Percentiles rank a stretch among this genome's conserved stretches.
These are phyloP conservation scores for Ogataea glucozyma DNA, from an alignment of 805 yeast species.

Conservation along the genomic window DNA sequence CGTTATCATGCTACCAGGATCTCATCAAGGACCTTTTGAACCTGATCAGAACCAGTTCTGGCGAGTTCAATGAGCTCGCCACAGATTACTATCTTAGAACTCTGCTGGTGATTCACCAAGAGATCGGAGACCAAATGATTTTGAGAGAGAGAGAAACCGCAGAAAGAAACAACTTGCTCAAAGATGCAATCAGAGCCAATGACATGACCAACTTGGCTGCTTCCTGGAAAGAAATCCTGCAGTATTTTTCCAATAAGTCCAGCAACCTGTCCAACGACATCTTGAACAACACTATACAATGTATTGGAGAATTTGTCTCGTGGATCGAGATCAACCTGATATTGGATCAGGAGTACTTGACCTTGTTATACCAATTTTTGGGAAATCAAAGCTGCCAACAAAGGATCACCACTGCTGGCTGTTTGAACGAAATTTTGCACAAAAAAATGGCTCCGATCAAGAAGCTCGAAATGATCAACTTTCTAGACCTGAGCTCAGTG, in stretches of 20 bases:
- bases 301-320: slow-evolving; percentile 82
- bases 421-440: slow-evolving; percentile 53
- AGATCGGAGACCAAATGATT: slow-evolving; percentile 90
- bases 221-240: slow-evolving; percentile 66
- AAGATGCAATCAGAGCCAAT: slow-evolving; percentile 76
- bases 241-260: slow-evolving; percentile 33
- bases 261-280: slow-evolving; percentile 42
- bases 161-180: slow-evolving; percentile 68
- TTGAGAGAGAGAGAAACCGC: slow-evolving; percentile 61
- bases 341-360: slow-evolving; percentile 58
- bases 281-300: slow-evolving; percentile 56
- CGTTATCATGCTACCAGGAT: slow-evolving; percentile 49
- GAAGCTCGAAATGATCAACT: slow-evolving; percentile 62
- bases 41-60: slow-evolving; percentile 31
- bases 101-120: slow-evolving; percentile 75
- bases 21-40: slow-evolving; percentile 51
- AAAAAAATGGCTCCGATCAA: slow-evolving; percentile 59
- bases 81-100: slow-evolving; percentile 76
- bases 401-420: slow-evolving; percentile 57
- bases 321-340: slow-evolving; percentile 89
- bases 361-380: slow-evolving; percentile 59
- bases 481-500: slow-evolving; percentile 65
- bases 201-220: slow-evolving; percentile 68
- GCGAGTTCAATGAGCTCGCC: slow-evolving; percentile 43
- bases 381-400: slow-evolving; percentile 38